A percentile compares a stretch with the other conserved stretches of the same genome.
Conservation (phyloP, 1,284 basidiomycete species). For the Leccinum angustisporum region DNA sequence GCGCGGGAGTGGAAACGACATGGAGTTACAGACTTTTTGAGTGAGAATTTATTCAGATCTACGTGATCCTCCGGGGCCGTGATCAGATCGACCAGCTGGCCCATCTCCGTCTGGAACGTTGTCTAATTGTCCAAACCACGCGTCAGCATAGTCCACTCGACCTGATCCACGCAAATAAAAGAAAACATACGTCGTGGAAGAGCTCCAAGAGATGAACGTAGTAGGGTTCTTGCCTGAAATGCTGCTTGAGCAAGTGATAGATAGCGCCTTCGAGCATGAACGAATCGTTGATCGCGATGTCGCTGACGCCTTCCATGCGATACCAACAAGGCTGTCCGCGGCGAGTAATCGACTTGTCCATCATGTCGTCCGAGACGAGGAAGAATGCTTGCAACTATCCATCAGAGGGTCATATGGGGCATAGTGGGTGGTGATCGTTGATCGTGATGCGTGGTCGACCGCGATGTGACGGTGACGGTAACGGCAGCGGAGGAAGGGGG, state of each 20-base stretch:
- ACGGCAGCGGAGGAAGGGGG: not conserved
- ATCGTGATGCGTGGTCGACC: not conserved
- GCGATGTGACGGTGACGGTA: too few relatives aligned
- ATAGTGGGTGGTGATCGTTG: not conserved
- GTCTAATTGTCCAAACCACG: slow-evolving; percentile 40
- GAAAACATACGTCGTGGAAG: slow-evolving; percentile 67
- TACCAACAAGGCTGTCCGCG: slow-evolving; percentile 99
- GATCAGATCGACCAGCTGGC: slow-evolving; percentile 94
- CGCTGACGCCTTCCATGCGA: slow-evolving; percentile 69
- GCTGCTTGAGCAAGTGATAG: slow-evolving; percentile 85
- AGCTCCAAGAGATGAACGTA: slow-evolving; percentile 90
- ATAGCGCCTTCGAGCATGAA: slow-evolving; percentile 97
- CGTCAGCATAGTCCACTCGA: not conserved
- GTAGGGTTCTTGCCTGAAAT: slow-evolving; percentile 82
- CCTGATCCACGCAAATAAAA: not conserved
- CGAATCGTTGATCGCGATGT: slow-evolving; percentile 94
- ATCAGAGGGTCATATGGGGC: not conserved
- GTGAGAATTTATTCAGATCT: slow-evolving; percentile 85
- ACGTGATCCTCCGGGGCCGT: slow-evolving; percentile 91
- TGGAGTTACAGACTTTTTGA: slow-evolving; percentile 60
- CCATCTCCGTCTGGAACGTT: slow-evolving; percentile 94
- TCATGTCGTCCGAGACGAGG: slow-evolving; percentile 97
- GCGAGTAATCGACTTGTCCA: slow-evolving; percentile 93
- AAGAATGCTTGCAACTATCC: slow-evolving; percentile 82
- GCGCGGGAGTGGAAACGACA: not conserved